Conservation (phyloP, 2,329 filamentous ascomycete genomes). For the Paraphaeosphaeria sporulosa region DNA sequence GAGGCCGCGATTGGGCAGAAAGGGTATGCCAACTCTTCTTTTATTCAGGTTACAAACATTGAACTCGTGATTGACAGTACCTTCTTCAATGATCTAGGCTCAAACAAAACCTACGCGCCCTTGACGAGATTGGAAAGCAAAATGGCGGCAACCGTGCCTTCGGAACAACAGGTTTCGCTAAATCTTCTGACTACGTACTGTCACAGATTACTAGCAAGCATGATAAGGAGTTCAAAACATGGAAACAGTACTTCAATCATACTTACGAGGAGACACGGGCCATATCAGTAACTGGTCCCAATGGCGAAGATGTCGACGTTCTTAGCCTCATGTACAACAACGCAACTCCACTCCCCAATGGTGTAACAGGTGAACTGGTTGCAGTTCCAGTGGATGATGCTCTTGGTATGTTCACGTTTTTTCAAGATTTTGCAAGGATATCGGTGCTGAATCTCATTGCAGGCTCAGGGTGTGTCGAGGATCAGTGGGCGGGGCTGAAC, state of each 20-base stretch:
- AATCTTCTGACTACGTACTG: slow-evolving; percentile 11
- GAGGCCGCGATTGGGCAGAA: slow-evolving; percentile 7
- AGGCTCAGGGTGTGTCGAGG: slow-evolving; percentile 8
- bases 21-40: not conserved
- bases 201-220: slow-evolving; percentile 4
- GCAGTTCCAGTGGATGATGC: slow-evolving; percentile 8
- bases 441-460: not conserved
- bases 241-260: slow-evolving; percentile 11
- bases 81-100: not conserved
- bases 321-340: slow-evolving; percentile 11
- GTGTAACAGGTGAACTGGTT: slow-evolving; percentile 12
- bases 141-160: slow-evolving; percentile 13
- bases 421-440: not conserved
- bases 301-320: slow-evolving; percentile 9
- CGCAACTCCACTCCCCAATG: slow-evolving; percentile 7
- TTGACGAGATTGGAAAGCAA: slow-evolving; percentile 10
- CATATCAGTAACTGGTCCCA: slow-evolving; percentile 10
- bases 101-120: slow-evolving; percentile 8
- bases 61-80: not conserved
- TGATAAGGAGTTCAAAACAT: slow-evolving; percentile 4
- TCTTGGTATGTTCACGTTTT: not conserved
- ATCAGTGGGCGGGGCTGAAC: slow-evolving; percentile 13
- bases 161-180: slow-evolving; percentile 4
- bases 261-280: slow-evolving; percentile 10
- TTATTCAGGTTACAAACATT: not conserved